Conservation (phyloP, 2,329 filamentous ascomycete genomes). For the Metarhizium brunneum region DNA sequence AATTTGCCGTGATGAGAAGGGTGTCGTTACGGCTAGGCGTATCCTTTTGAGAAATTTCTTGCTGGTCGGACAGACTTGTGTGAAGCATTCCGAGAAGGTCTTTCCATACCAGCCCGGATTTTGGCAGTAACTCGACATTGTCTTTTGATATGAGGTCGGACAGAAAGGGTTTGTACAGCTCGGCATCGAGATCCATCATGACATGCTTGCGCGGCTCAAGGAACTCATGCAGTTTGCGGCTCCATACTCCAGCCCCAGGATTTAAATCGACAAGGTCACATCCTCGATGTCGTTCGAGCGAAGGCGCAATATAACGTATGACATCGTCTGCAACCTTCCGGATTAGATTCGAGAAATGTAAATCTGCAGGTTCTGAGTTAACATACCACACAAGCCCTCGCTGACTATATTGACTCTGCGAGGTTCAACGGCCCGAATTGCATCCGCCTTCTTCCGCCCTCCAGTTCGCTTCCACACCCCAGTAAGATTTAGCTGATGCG, state of each 20-base stretch:
- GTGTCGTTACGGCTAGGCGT: constrained; percentile 54
- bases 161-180: constrained; percentile 52
- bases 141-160: constrained; percentile 41
- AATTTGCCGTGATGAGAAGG: constrained; percentile 63
- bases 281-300: constrained; percentile 59
- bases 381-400: constrained; percentile 39
- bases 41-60: constrained; percentile 24
- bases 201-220: constrained; percentile 76
- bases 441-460: constrained; percentile 8
- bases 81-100: constrained; percentile 46
- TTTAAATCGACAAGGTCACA: constrained; percentile 85
- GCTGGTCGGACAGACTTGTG: constrained; percentile 46
- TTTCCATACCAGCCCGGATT: constrained; percentile 50
- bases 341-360: not conserved
- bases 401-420: constrained; percentile 44
- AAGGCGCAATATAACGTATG: constrained; percentile 57
- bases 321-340: constrained; percentile 47
- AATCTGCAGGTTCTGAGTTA: not conserved
- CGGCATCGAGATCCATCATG: constrained; percentile 63
- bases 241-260: constrained; percentile 73
- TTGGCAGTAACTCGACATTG: constrained; percentile 40
- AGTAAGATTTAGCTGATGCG: constrained; percentile 16
- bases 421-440: constrained; percentile 13
- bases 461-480: constrained; percentile 16
- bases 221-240: constrained; percentile 61